Evolutionary conservation across 192 early-diverging fungal genomes (phyloP).

Genomic region (Allomyces macrogynus): DNA sequence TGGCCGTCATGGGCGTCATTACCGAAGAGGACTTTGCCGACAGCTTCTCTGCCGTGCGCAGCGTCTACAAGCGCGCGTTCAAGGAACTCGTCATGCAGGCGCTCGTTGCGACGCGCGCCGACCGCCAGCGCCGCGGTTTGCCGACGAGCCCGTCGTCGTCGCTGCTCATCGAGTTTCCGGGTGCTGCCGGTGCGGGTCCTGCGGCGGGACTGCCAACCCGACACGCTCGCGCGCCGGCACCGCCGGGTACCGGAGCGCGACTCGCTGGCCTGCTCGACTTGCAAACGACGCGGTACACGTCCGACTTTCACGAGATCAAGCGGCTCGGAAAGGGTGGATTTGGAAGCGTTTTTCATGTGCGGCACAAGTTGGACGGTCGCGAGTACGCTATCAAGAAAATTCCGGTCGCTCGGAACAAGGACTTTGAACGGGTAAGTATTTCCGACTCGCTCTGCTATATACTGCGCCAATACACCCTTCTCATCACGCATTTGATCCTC

Average conservation of each 20-base stretch:
- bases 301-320: constrained; percentile 63
- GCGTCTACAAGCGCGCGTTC: constrained; percentile 72
- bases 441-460: too few relatives aligned
- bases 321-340: constrained; percentile 81
- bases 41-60: constrained; percentile 48
- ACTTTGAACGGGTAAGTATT: constrained; percentile 6
- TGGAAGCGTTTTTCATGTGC: constrained; percentile 61
- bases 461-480: too few relatives aligned
- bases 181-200: background rate
- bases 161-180: constrained; percentile 10
- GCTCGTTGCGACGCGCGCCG: constrained; percentile 38
- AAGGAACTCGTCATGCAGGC: constrained; percentile 61
- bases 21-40: constrained; percentile 62
- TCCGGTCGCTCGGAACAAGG: constrained; percentile 27
- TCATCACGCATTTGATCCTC: too few relatives aligned
- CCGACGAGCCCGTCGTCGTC: constrained; percentile 24
- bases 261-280: constrained; percentile 31
- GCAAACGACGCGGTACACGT: constrained; percentile 45
- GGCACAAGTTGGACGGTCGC: constrained; percentile 70
- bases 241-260: constrained; percentile 3
- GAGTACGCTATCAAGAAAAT: constrained; percentile 87
- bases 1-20: constrained; percentile 66
- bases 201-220: constrained; percentile 8
- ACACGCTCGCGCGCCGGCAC: constrained; percentile 3
- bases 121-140: constrained; percentile 17